Evolutionary conservation across 768 basidiomycete genomes (phyloP).

Genomic region (Suillus discolor): DNA sequence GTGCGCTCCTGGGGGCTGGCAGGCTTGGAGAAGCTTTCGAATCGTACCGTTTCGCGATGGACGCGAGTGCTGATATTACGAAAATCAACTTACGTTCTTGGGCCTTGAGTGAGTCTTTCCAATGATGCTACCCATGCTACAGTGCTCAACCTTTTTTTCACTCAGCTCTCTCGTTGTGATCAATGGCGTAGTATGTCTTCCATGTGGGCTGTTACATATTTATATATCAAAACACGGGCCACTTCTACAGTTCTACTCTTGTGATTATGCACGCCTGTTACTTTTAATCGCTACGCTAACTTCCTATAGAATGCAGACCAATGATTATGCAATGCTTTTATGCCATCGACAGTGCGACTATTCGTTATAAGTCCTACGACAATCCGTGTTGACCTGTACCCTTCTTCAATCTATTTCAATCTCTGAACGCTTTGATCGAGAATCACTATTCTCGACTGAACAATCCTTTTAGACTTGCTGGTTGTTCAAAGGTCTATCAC

Average conservation of each 20-base stretch:
- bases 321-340: not conserved
- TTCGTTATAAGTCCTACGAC: not conserved
- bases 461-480: no score
- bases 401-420: not conserved
- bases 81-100: not conserved
- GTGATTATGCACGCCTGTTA: not conserved
- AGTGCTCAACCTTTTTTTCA: not conserved
- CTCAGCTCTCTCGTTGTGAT: not conserved
- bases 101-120: not conserved
- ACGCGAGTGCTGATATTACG: not conserved
- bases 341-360: not conserved
- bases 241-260: not conserved
- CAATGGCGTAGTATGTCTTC: not conserved
- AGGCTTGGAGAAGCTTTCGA: not conserved
- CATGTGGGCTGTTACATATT: no score
- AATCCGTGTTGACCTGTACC: not conserved
- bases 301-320: not conserved
- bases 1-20: not conserved
- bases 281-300: not conserved
- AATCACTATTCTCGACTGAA: no score
- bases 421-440: not conserved
- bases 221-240: not conserved
- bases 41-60: not conserved
- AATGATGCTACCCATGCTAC: not conserved
- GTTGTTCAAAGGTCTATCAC: no score